phyloP scores from a whole-genome alignment of 139 green algal species.

The Edaphochlamys debaryana region DNA sequence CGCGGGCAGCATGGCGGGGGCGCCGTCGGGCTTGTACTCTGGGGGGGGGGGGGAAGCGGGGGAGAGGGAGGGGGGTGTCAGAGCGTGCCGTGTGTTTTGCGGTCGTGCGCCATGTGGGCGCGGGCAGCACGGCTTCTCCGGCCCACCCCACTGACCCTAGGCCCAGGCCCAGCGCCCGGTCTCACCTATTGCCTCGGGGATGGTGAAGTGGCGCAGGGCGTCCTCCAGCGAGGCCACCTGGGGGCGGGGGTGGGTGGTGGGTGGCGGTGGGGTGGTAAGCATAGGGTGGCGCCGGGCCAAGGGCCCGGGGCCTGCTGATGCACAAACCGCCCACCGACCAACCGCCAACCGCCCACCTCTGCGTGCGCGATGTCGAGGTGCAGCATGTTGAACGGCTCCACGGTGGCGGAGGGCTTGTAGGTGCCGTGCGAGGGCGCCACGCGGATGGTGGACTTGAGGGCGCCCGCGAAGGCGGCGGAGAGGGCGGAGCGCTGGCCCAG shows the following conservation, averaged over 20 bases:
- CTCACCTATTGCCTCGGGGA: conserved; percentile 52
- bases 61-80: not conserved
- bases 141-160: too few species aligned
- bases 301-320: conserved; percentile 53
- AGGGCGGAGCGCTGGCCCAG: conserved; percentile 27
- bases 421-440: not conserved
- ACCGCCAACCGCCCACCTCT: not conserved
- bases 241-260: too few species aligned
- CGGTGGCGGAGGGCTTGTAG: conserved; percentile 61
- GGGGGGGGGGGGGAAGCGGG: not conserved
- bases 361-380: conserved; percentile 65
- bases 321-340: not conserved
- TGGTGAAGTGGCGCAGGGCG: conserved; percentile 59
- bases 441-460: conserved; percentile 25
- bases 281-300: too few species aligned
- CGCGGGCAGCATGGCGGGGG: conserved; percentile 28
- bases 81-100: too few species aligned
- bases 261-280: too few species aligned
- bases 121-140: too few species aligned
- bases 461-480: conserved; percentile 50
- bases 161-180: too few species aligned
- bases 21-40: conserved; percentile 65
- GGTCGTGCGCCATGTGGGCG: too few species aligned
- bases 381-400: conserved; percentile 78
- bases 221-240: too few species aligned